Base-by-base conservation (phyloP, 495 filamentous ascomycete species). In the Aspergillus sclerotiicarbonarius region DNA sequence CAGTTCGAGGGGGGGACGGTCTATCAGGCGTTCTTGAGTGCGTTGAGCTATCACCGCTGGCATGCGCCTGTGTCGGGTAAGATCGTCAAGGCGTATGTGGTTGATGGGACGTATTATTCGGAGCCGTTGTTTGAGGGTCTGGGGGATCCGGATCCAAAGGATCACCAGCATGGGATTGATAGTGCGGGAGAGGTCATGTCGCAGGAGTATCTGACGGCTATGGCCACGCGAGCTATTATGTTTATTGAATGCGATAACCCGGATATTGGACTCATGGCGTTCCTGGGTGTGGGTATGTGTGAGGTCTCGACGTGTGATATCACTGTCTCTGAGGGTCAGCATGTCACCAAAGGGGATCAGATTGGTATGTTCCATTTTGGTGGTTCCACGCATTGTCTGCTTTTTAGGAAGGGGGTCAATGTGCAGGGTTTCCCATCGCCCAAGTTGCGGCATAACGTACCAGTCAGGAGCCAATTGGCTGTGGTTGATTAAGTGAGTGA, bases 41-140 rank as follows among this genome's bases (percentile, higher is more conserved):
- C 84, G 2, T 64, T 87, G 32, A 84, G 80, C 51, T 90, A 90
- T 61, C 87, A 90, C 65, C 81, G 86, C 5, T 90, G 87, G 87
- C 85, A 90, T 66, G 62, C 79, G 0, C 87, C 87, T 18, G 83
- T 89, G 0, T 75, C 67, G 3, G 87, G 87, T 1, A 80, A 60
- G 25, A 67, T 90, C 18, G 71, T 76, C 16, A 81, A 82, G 33
- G 78, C 80, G 5, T 82, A 78, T 57, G 73, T 86, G 6, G 60
- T 77, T 3, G 74, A 80, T 10, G 89, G 89, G 0, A 88, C 87
- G 0, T 92, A 91, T 69, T 92, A 82, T 67, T 80, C 79, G 19
- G 86, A 89, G 66, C 80, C 81, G 1, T 67, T 84, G 0, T 84
- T 81, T 62, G 75, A 85, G 49, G 79, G 75, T 2, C 44, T 75